Evolutionary conservation across 805 yeast species (phyloP), one percentile per base, ranked within the genome.

Genomic region (Sungouiozyma intestinalis): DNA sequence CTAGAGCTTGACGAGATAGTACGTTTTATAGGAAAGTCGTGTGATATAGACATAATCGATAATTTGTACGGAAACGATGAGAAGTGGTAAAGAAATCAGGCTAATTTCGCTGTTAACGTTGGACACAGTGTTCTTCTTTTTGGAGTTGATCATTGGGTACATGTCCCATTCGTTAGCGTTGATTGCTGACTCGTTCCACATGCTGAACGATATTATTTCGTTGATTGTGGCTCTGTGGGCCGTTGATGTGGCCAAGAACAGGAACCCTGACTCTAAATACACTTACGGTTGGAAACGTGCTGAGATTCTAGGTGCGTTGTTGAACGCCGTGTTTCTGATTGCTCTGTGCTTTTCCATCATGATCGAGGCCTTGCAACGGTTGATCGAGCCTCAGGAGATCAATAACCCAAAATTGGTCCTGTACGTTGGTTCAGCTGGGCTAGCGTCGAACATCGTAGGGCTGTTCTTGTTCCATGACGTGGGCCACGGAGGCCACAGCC

Each of bases 211-310:
- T 64, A 85, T 90, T 42, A 78, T 90, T 45, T 86, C 97, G 1
- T 69, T 90, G 31, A 49, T 88, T 16, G 87, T 90, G 40, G 98
- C 98, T 0, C 67, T 88, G 27, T 90, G 97, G 97, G 98, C 98
- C 0, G 97, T 92, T 16, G 76, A 76, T 47, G 95, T 87, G 11
- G 87, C 96, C 41, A 82, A 82, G 52, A 77, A 76, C 33, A 75
- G 78, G 54, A 77, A 79, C 21, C 92, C 95, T 1, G 92, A 86
- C 59, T 81, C 92, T 2, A 80, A 79, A 44, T 90, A 85, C 66
- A 92, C 97, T 2, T 90, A 92, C 55, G 98, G 98, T 15, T 86
- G 97, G 95, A 94, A 90, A 62, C 73, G 98, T 51, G 97, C 97
- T 4, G 98, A 90, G 63, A 88, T 90, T 41, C 70, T 90, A 46